Evolutionary conservation across 306 rosid species (phyloP).

Genomic region (Lablab purpureus): DNA sequence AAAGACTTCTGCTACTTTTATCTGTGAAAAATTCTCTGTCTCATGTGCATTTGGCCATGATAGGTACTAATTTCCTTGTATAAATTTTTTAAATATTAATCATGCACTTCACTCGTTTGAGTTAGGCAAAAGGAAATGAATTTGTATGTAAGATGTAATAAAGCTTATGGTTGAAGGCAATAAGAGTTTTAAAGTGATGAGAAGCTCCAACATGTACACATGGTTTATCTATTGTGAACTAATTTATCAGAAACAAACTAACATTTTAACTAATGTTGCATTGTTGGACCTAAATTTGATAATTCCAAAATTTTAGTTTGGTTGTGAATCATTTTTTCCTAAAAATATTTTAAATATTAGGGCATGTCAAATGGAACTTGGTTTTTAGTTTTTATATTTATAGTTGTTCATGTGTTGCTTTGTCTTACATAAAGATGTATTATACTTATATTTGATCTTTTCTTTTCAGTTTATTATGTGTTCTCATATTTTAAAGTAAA

Average conservation of each 20-base stretch:
- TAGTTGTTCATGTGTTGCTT: not conserved
- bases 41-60: constrained; percentile 79
- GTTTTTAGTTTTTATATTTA: constrained; percentile 21
- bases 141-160: constrained; percentile 15
- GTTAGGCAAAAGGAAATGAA: constrained; percentile 29
- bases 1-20: constrained; percentile 58
- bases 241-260: constrained; percentile 7
- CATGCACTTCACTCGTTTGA: constrained; percentile 30
- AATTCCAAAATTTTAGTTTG: constrained; percentile 18
- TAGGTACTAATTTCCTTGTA: constrained; percentile 65
- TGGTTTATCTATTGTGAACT: constrained; percentile 3
- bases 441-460: constrained; percentile 3
- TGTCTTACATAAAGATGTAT: constrained; percentile 10
- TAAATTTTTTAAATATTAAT: constrained; percentile 34
- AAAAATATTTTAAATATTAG: not conserved
- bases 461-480: constrained; percentile 11
- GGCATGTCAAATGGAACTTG: constrained; percentile 5
- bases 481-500: not conserved
- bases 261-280: constrained; percentile 21
- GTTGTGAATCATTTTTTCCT: constrained; percentile 2
- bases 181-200: constrained; percentile 8
- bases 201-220: constrained; percentile 6
- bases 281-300: constrained; percentile 19
- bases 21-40: constrained; percentile 74
- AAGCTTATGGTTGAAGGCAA: constrained; percentile 21